phyloP scores from a whole-genome alignment of 2,329 filamentous ascomycete species.

The Stromatinia cepivora region DNA sequence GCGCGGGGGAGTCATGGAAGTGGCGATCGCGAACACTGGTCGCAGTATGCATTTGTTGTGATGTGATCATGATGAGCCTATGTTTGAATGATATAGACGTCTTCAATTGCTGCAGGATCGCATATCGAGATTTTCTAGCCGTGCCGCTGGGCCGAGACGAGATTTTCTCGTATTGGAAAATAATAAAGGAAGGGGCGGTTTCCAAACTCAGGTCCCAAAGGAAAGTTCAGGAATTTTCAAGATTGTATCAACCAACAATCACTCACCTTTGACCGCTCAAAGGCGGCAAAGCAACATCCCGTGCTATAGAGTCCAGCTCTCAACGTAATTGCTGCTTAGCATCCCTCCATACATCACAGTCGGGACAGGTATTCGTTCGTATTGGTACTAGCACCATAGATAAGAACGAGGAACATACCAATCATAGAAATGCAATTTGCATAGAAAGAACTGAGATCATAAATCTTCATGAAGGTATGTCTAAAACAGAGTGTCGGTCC shows the following conservation, averaged over 20 bases:
- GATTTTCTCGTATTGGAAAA: neutral
- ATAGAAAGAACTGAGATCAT: neutral
- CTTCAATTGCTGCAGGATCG: neutral
- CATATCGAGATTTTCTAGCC: neutral
- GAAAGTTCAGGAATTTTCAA: neutral
- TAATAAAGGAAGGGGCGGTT: neutral
- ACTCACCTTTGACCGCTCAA: neutral
- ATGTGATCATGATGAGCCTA: neutral
- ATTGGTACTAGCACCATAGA: neutral
- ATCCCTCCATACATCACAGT: neutral
- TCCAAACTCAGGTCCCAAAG: neutral
- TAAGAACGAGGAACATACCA: neutral
- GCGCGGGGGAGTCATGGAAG: neutral
- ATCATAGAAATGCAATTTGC: neutral
- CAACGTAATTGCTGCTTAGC: slow-evolving; percentile 3
- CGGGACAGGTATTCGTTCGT: neutral
- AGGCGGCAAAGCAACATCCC: neutral
- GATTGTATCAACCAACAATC: neutral
- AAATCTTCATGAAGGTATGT: neutral
- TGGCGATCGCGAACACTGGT: neutral
- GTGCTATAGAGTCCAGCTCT: neutral
- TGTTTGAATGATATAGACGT: neutral
- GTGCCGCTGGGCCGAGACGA: neutral
- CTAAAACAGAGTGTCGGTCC: neutral
- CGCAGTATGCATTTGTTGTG: neutral